phyloP scores from a whole-genome alignment of 768 basidiomycete species.

The Cytidiella melzeri region DNA sequence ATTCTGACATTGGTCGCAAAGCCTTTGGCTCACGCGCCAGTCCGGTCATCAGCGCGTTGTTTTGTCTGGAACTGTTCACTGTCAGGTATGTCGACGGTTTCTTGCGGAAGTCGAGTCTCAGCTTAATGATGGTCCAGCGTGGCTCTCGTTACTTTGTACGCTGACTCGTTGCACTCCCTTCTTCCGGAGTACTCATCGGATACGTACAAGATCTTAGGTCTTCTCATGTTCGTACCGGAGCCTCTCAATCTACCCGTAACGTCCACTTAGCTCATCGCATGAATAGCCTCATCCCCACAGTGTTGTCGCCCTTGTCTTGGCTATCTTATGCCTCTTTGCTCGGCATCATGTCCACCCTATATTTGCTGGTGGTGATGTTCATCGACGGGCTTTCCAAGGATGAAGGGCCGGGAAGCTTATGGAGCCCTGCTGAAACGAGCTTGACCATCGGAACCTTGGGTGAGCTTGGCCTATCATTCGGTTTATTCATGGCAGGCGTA shows the following conservation, averaged over 20 bases:
- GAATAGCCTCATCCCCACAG: constrained; percentile 75
- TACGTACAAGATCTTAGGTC: constrained; percentile 70
- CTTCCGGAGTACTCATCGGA: constrained; percentile 60
- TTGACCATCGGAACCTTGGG: constrained; percentile 43
- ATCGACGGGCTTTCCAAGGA: constrained; percentile 75
- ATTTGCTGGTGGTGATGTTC: constrained; percentile 72
- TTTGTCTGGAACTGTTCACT: constrained; percentile 84
- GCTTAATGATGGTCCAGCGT: constrained; percentile 41
- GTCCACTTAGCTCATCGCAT: too few species aligned
- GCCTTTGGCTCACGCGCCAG: constrained; percentile 78
- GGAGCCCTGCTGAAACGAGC: constrained; percentile 66
- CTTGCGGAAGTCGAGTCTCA: background rate
- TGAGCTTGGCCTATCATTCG: constrained; percentile 75
- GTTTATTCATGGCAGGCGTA: constrained; percentile 90
- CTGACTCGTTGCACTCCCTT: constrained; percentile 76
- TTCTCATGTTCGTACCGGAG: constrained; percentile 59
- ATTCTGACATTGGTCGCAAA: constrained; percentile 84
- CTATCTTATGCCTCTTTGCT: constrained; percentile 87
- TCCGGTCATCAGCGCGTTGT: constrained; percentile 60
- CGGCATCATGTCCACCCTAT: constrained; percentile 72
- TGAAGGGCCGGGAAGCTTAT: constrained; percentile 74
- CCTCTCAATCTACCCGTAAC: too few species aligned
- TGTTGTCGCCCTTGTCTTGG: constrained; percentile 79
- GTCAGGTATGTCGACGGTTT: constrained; percentile 46
- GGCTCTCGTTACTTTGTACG: constrained; percentile 82